Base-by-base conservation (phyloP, 2,329 filamentous ascomycete genomes). In the Dactylellina haptotyla region DNA sequence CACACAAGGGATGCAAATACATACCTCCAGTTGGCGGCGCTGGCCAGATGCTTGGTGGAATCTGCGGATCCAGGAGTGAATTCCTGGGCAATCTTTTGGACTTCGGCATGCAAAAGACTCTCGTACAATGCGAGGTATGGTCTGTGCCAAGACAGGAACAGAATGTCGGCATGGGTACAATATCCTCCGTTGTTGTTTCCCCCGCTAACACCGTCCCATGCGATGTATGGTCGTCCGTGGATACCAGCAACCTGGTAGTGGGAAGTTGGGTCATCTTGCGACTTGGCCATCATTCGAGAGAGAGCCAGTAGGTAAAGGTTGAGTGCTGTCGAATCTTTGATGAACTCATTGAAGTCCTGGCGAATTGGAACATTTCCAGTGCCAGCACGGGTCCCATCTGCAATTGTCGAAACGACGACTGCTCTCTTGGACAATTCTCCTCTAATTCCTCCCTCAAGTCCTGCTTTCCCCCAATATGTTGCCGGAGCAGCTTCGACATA, bases 201-300 rank as follows among this genome's bases (percentile, higher is more conserved):
- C 37, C 69, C 69, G 9, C 14, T 43, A 20, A 73, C 69, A 20
- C 34, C 50, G 26, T 75, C 70, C 70, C 70, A 75, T 20, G 70
- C 39, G 14, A 75, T 46, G 14, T 69, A 75, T 23, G 70, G 70
- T 45, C 64, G 70, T 58, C 92, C 92, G 80, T 96, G 92, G 76
- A 96, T 91, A 91, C 92, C 90, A 71, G 90, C 86, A 77, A 96
- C 85, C 78, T 91, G 87, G 81, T 93, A 96, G 83, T 88, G 95
- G 41, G 91, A 94, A 37, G 90, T 83, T 63, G 84, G 83, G 74
- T 87, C 83, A 28, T 83, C 83, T 81, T 92, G 89, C 75, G 88
- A 83, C 65, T 86, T 86, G 74, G 84, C 85, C 81, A 92, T 88
- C 83, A 94, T 87, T 82, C 88, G 87, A 79, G 87, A 87, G 77